These are phyloP conservation scores for Stachybotrys chlorohalonatus DNA, from an alignment of 2,329 filamentous ascomycete species.

Conservation along the genomic window DNA sequence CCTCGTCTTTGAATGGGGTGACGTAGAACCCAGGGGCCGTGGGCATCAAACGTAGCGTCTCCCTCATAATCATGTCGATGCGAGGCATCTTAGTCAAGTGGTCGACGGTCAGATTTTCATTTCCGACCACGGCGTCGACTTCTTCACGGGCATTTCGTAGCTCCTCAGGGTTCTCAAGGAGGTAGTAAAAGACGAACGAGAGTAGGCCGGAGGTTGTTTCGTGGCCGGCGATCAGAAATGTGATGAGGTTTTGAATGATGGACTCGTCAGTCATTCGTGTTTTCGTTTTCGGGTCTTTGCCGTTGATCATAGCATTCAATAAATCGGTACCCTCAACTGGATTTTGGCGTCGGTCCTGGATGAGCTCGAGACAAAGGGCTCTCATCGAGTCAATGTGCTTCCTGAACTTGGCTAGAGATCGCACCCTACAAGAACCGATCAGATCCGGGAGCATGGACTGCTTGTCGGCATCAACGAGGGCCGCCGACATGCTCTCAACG, in stretches of 20 bases:
- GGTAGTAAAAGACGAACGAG: constrained; percentile 55
- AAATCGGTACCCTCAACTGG: constrained; percentile 55
- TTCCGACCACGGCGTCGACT: constrained; percentile 56
- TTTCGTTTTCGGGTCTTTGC: constrained; percentile 58
- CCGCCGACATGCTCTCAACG: constrained; percentile 55
- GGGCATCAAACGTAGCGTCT: constrained; percentile 54
- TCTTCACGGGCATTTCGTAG: constrained; percentile 57
- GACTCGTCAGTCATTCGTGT: constrained; percentile 52
- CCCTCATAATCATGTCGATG: constrained; percentile 50
- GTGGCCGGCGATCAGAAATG: constrained; percentile 62
- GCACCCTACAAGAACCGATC: constrained; percentile 38
- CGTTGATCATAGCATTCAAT: constrained; percentile 60
- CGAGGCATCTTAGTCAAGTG: constrained; percentile 59
- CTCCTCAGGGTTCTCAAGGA: constrained; percentile 53
- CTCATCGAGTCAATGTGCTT: constrained; percentile 47
- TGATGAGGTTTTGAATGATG: constrained; percentile 63
- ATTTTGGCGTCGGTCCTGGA: constrained; percentile 47
- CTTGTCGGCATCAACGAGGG: constrained; percentile 46
- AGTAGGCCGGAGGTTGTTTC: constrained; percentile 63
- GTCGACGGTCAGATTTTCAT: constrained; percentile 45
- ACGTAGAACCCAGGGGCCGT: constrained; percentile 51
- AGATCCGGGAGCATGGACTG: constrained; percentile 38
- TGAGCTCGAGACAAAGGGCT: constrained; percentile 47
- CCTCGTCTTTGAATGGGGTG: constrained; percentile 39
- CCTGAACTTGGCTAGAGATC: constrained; percentile 40